A percentile compares a stretch with the other conserved stretches of the same genome.
Evolutionary conservation across 192 early-diverging fungal species (phyloP).

Genomic region (Thamnidium elegans): DNA sequence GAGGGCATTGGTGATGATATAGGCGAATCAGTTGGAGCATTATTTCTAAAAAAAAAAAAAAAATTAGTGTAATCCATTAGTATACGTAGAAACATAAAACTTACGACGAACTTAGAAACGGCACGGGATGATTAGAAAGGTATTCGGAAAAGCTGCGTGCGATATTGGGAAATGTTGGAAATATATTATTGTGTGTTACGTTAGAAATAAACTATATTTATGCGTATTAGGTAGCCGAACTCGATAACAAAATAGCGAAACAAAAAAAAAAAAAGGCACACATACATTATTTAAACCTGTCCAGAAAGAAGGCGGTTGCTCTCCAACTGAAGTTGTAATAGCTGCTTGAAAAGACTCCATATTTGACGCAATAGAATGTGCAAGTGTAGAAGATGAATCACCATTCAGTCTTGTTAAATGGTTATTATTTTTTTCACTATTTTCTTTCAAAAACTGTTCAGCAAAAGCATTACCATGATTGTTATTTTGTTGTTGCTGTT

Average conservation of each 20-base stretch:
- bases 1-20: neutral
- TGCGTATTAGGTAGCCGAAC: neutral
- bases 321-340: slow-evolving; percentile 3
- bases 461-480: neutral
- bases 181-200: slow-evolving; percentile 28
- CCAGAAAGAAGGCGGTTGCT: slow-evolving; percentile 19
- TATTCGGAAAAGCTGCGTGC: slow-evolving; percentile 38
- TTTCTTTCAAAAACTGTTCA: neutral
- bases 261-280: neutral
- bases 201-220: slow-evolving; percentile 28
- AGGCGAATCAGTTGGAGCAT: neutral
- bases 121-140: slow-evolving; percentile 23
- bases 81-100: neutral
- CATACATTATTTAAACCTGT: slow-evolving; percentile 33
- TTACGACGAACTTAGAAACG: slow-evolving; percentile 15
- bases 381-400: neutral
- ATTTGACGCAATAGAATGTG: neutral
- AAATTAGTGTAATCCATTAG: neutral
- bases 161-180: slow-evolving; percentile 30
- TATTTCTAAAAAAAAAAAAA: neutral
- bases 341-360: slow-evolving; percentile 16
- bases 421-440: neutral
- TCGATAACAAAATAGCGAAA: neutral
- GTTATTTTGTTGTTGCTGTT: slow-evolving; percentile 1
- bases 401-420: neutral